A percentile compares a stretch with the other conserved stretches of the same genome.
Evolutionary conservation across 192 early-diverging fungal species (phyloP).

Genomic region (Obelidium mucronatum): DNA sequence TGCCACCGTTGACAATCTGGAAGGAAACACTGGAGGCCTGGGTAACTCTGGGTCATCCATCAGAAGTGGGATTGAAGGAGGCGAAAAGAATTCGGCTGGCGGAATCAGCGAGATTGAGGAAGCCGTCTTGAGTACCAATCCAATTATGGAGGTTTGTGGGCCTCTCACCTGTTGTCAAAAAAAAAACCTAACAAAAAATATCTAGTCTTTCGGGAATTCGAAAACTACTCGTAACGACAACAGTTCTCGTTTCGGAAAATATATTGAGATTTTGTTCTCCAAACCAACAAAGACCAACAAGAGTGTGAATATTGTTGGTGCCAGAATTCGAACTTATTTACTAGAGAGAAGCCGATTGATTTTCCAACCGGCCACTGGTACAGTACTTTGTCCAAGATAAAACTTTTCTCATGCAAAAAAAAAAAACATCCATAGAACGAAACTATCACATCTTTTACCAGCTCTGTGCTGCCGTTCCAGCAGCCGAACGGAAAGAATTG

Average conservation of each 20-base stretch:
- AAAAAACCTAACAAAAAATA: neutral
- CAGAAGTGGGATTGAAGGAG: neutral
- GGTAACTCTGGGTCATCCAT: neutral
- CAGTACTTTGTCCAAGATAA: constrained; percentile 66
- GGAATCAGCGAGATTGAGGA: constrained; percentile 60
- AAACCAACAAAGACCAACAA: constrained; percentile 46
- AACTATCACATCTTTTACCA: constrained; percentile 99
- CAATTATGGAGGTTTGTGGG: constrained; percentile 89
- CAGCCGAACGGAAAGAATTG: constrained; percentile 83
- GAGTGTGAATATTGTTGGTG: constrained; percentile 85
- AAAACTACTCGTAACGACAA: constrained; percentile 99
- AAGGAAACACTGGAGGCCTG: neutral
- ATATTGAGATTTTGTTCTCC: constrained; percentile 95
- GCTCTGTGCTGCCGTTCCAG: constrained; percentile 91
- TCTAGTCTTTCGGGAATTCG: constrained; percentile 93
- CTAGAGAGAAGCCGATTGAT: constrained; percentile 95
- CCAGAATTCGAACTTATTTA: constrained; percentile 94
- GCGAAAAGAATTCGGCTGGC: neutral
- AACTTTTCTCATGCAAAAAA: constrained; percentile 89
- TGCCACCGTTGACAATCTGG: constrained; percentile 65
- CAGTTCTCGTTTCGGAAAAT: constrained; percentile 98
- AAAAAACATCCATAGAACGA: constrained; percentile 71
- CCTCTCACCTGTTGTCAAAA: neutral
- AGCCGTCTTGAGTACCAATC: constrained; percentile 88
- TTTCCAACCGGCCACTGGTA: constrained; percentile 82